Evolutionary conservation across 208 protist species (phyloP).

Genomic region (Trypanosoma mega): DNA sequence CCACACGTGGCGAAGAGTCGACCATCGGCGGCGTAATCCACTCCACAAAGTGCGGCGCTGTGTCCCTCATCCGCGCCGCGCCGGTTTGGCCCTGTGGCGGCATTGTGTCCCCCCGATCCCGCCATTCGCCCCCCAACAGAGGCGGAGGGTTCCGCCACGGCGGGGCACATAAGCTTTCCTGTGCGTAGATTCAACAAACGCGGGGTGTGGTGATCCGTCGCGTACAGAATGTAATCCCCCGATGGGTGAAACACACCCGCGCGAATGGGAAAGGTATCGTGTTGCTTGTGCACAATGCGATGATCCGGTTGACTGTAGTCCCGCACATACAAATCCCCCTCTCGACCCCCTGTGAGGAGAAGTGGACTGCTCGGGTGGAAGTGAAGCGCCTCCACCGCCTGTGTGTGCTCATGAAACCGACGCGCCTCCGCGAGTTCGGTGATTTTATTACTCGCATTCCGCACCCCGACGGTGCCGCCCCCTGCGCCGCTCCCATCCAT

Average conservation of each 20-base stretch:
- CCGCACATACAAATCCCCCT: conserved; percentile 62
- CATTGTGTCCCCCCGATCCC: too few species aligned
- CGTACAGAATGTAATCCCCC: conserved; percentile 79
- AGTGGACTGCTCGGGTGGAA: conserved; percentile 73
- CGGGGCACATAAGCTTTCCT: conserved; percentile 53
- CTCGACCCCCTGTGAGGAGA: conserved; percentile 62
- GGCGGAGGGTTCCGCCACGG: too few species aligned
- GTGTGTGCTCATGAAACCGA: conserved; percentile 65
- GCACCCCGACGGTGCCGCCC: conserved; percentile 12
- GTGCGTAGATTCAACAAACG: conserved; percentile 73
- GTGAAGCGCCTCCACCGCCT: conserved; percentile 71
- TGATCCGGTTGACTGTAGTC: conserved; percentile 66
- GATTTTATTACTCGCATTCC: conserved; percentile 78
- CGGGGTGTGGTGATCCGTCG: conserved; percentile 66
- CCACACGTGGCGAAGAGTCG: conserved; percentile 60
- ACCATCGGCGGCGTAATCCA: conserved; percentile 58
- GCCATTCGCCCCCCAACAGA: too few species aligned
- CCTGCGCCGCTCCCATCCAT: conserved; percentile 39
- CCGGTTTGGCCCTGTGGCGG: conserved; percentile 1
- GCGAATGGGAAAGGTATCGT: conserved; percentile 74
- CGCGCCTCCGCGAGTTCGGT: conserved; percentile 73
- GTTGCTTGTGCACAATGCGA: conserved; percentile 53
- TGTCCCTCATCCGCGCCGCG: conserved; percentile 37
- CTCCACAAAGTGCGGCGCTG: conserved; percentile 62
- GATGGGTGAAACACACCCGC: conserved; percentile 69